phyloP scores from a whole-genome alignment of 2,329 filamentous ascomycete species.

The Coniochaeta pulveracea region DNA sequence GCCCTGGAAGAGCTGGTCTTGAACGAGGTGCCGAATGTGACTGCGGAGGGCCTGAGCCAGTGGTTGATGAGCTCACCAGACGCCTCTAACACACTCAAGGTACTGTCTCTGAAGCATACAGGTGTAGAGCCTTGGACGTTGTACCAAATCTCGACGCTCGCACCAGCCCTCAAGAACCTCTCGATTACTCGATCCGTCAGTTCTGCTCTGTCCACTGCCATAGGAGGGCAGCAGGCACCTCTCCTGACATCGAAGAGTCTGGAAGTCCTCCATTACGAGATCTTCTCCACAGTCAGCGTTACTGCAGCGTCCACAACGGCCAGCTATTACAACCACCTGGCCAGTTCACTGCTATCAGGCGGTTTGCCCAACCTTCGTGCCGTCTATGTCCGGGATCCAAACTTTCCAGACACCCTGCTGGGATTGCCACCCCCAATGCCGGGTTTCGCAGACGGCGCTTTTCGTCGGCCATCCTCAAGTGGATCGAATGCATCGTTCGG shows the following conservation, averaged over 20 bases:
- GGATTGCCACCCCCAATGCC: slow-evolving; percentile 52
- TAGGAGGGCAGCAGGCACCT: slow-evolving; percentile 34
- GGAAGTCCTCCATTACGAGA: slow-evolving; percentile 69
- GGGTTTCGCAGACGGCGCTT: slow-evolving; percentile 24
- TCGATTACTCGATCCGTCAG: slow-evolving; percentile 40
- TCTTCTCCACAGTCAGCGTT: slow-evolving; percentile 49
- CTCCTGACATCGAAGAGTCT: slow-evolving; percentile 60
- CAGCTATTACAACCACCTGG: slow-evolving; percentile 76
- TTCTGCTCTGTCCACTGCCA: slow-evolving; percentile 35
- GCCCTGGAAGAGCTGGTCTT: slow-evolving; percentile 63
- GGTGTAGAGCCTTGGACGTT: slow-evolving; percentile 54
- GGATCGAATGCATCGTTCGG: slow-evolving; percentile 15
- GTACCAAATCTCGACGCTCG: slow-evolving; percentile 47
- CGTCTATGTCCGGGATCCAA: slow-evolving; percentile 76
- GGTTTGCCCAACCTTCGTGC: slow-evolving; percentile 62
- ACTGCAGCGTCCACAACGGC: slow-evolving; percentile 42
- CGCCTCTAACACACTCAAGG: slow-evolving; percentile 48
- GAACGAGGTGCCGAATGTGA: slow-evolving; percentile 60
- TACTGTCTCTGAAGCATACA: slow-evolving; percentile 61
- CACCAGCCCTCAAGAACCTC: slow-evolving; percentile 45
- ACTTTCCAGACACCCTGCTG: slow-evolving; percentile 71
- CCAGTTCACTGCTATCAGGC: slow-evolving; percentile 67
- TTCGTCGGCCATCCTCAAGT: slow-evolving; percentile 21
- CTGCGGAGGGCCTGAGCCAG: slow-evolving; percentile 54
- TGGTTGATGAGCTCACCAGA: slow-evolving; percentile 56